Percentiles rank a stretch among this genome's conserved stretches.
These are phyloP conservation scores for Clarkia xantiana DNA, from an alignment of 345 rosid species.

Conservation along the genomic window DNA sequence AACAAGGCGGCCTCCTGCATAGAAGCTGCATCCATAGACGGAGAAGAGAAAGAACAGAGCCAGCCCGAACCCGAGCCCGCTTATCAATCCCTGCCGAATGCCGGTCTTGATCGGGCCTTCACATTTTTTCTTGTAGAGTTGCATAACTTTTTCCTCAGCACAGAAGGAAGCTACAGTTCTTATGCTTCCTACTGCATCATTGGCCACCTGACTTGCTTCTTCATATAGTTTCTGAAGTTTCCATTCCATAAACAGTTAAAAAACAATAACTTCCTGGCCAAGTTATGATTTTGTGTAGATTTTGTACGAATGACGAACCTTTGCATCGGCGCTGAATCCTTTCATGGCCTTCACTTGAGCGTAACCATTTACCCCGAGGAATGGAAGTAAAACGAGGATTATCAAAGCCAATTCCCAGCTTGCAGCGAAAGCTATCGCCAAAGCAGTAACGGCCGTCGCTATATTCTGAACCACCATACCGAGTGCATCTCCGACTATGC, in stretches of 20 bases:
- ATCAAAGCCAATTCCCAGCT: slow-evolving; percentile 54
- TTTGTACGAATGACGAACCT: slow-evolving; percentile 25
- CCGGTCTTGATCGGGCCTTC: slow-evolving; percentile 54
- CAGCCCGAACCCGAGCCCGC: slow-evolving; percentile 55
- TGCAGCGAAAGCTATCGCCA: slow-evolving; percentile 56
- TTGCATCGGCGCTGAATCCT: slow-evolving; percentile 68
- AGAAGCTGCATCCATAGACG: slow-evolving; percentile 47
- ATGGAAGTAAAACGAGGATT: slow-evolving; percentile 43
- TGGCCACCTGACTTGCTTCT: slow-evolving; percentile 82
- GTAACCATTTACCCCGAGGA: slow-evolving; percentile 40
- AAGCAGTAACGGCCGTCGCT: slow-evolving; percentile 38
- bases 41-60: slow-evolving; percentile 35
- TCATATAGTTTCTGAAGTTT: slow-evolving; percentile 47
- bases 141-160: slow-evolving; percentile 68
- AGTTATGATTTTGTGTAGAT: background rate
- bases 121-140: slow-evolving; percentile 42
- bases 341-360: slow-evolving; percentile 41
- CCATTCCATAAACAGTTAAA: background rate
- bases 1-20: slow-evolving; percentile 57
- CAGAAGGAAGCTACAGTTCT: slow-evolving; percentile 78
- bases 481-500: slow-evolving; percentile 60
- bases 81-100: slow-evolving; percentile 44
- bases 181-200: slow-evolving; percentile 77
- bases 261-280: background rate
- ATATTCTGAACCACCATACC: slow-evolving; percentile 37